Evolutionary conservation across 2,329 filamentous ascomycete genomes (phyloP).

Genomic region (Akanthomyces lecanii): DNA sequence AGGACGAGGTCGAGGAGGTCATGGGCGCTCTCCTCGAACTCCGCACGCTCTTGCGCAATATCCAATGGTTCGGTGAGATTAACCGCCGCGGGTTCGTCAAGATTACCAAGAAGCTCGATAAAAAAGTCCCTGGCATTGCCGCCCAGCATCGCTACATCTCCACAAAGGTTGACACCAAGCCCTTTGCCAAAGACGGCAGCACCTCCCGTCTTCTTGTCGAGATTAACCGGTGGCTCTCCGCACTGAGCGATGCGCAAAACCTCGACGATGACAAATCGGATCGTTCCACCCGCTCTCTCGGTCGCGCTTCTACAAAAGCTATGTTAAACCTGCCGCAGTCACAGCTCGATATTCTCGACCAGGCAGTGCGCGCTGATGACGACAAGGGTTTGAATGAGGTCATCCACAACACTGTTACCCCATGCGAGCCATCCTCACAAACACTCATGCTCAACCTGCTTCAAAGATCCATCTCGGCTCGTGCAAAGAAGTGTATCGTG

Average conservation of each 20-base stretch:
- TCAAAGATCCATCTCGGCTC: constrained; percentile 69
- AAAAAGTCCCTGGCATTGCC: constrained; percentile 73
- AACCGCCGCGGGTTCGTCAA: constrained; percentile 94
- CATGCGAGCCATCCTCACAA: constrained; percentile 43
- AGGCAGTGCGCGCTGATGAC: constrained; percentile 67
- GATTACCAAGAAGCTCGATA: constrained; percentile 98
- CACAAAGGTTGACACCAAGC: constrained; percentile 82
- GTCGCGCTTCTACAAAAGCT: constrained; percentile 70
- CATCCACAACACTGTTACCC: constrained; percentile 53
- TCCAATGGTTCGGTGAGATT: constrained; percentile 97
- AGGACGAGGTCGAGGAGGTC: constrained; percentile 86
- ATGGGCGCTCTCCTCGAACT: constrained; percentile 87
- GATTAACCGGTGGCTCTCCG: constrained; percentile 90
- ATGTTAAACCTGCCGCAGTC: constrained; percentile 66
- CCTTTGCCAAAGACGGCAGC: constrained; percentile 72
- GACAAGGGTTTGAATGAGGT: constrained; percentile 50
- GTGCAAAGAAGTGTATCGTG: constrained; percentile 65
- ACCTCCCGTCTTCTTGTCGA: constrained; percentile 47
- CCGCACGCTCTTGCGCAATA: constrained; percentile 78
- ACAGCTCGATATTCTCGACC: constrained; percentile 67
- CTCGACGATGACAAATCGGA: constrained; percentile 71
- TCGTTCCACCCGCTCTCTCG: constrained; percentile 70
- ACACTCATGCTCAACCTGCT: constrained; percentile 73
- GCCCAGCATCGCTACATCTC: constrained; percentile 83
- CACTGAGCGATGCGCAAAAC: constrained; percentile 72